Percentiles rank a stretch among this genome's conserved stretches.
Conservation (phyloP, 1,284 basidiomycete genomes). For the Agroathelia rolfsii region DNA sequence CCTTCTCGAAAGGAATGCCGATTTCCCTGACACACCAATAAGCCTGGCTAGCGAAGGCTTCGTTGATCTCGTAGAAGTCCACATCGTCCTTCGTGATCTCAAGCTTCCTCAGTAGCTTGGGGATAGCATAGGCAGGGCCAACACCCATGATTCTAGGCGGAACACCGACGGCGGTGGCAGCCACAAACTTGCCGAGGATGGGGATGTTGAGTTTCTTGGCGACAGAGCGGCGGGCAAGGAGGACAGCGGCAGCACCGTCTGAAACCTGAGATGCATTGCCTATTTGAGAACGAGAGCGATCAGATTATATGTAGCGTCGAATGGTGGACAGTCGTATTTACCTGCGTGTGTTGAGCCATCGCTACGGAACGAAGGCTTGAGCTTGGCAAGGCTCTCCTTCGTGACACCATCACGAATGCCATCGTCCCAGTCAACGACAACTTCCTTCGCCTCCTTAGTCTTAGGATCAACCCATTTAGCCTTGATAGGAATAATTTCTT, state of each 20-base stretch:
- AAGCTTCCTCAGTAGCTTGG: conserved; percentile 51
- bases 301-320: conserved; percentile 4
- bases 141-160: conserved; percentile 87
- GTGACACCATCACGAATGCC: conserved; percentile 92
- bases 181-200: conserved; percentile 88
- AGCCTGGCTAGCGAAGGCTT: conserved; percentile 87
- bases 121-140: conserved; percentile 88
- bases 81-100: conserved; percentile 51
- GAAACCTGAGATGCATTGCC: conserved; percentile 91
- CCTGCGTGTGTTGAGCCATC: conserved; percentile 89
- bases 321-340: conserved; percentile 20
- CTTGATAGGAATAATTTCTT: conserved; percentile 84
- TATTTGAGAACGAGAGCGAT: too few relatives aligned
- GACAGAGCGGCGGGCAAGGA: conserved; percentile 78
- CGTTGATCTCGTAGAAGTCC: conserved; percentile 93
- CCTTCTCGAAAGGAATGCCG: conserved; percentile 69
- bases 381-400: conserved; percentile 74
- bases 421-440: conserved; percentile 83
- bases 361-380: conserved; percentile 90
- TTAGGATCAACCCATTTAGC: conserved; percentile 76
- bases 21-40: conserved; percentile 73
- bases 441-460: conserved; percentile 70
- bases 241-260: conserved; percentile 94
- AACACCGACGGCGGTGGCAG: conserved; percentile 72
- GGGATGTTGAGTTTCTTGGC: conserved; percentile 87